Percentiles rank a stretch among this genome's conserved stretches.
Evolutionary conservation across 139 green algal species (phyloP).

Genomic region (Chlorella sp.): DNA sequence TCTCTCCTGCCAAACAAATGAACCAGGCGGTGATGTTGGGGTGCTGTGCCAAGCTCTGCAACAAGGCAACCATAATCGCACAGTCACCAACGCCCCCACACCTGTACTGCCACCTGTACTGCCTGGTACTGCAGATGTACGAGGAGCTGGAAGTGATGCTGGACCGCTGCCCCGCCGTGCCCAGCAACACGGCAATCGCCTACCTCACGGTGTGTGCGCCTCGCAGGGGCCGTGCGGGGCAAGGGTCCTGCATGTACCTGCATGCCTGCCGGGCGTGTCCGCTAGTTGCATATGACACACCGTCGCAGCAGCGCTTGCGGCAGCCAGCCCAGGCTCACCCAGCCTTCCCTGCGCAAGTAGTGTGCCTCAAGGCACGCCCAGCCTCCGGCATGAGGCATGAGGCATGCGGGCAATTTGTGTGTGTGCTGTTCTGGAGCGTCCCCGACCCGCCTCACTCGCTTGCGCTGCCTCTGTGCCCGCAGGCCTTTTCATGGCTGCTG

Average conservation of each 20-base stretch:
- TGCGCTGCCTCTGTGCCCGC: too few relatives aligned
- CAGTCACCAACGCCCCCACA: not conserved
- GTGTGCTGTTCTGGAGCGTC: not conserved
- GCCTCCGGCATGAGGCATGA: not conserved
- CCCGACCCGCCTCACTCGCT: too few relatives aligned
- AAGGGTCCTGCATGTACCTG: too few relatives aligned
- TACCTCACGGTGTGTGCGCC: slow-evolving; percentile 3
- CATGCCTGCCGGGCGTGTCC: too few relatives aligned
- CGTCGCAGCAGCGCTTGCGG: not conserved
- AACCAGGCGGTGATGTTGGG: too few relatives aligned
- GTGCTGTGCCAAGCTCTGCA: too few relatives aligned
- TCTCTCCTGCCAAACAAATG: too few relatives aligned
- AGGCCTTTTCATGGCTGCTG: too few relatives aligned
- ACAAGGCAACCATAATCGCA: too few relatives aligned
- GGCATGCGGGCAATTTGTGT: not conserved
- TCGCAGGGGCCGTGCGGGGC: too few relatives aligned
- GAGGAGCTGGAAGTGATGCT: slow-evolving; percentile 19
- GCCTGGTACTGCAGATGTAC: not conserved
- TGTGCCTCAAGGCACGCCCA: not conserved
- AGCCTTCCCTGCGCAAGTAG: not conserved
- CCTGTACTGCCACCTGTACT: not conserved
- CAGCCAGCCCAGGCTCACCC: too few relatives aligned
- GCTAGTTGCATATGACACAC: too few relatives aligned
- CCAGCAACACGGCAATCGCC: not conserved
- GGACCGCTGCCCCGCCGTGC: not conserved